Evolutionary conservation across 2,329 filamentous ascomycete species (phyloP), one percentile per base, ranked within the genome.

Genomic region (Dothidotthia symphoricarpi): DNA sequence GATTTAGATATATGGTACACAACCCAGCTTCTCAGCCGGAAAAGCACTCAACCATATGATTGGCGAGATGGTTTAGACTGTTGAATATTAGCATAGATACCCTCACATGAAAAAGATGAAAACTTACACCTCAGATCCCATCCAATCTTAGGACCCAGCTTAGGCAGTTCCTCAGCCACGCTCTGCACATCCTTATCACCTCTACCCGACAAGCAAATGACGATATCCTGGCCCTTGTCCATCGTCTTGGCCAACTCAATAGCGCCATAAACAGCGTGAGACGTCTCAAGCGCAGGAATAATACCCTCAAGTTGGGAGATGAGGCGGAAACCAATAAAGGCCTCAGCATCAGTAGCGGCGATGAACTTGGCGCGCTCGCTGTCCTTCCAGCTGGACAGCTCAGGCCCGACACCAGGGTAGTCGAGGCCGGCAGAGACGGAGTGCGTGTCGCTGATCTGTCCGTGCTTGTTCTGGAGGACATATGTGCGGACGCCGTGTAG

Each of bases 111-210:
- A 16, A 14, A 3, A 3, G 24, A 10, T 2, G 16, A 9, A 24
- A 16, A 60, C 61, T 61, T 57, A 64, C 59, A 82, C 47, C 79
- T 73, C 68, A 83, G 58, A 63, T 83, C 79, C 80, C 80, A 83
- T 31, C 76, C 88, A 68, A 98, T 97, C 74, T 85, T 76, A 6
- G 93, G 93, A 0, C 93, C 91, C 46, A 98, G 69, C 53, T 78
- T 86, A 13, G 91, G 91, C 62, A 98, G 71, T 71, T 95, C 88
- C 62, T 98, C 93, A 0, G 93, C 93, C 34, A 98, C 91, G 59
- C 88, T 95, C 79, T 98, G 90, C 42, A 98, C 93, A 63, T 98
- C 93, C 81, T 98, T 98, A 70, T 98, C 93, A 47, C 93, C 93
- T 55, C 93, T 77, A 7, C 93, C 93, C 62, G 86, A 94, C 25